phyloP scores from a whole-genome alignment of 2,329 filamentous ascomycete species.

The Fulvia fulva region DNA sequence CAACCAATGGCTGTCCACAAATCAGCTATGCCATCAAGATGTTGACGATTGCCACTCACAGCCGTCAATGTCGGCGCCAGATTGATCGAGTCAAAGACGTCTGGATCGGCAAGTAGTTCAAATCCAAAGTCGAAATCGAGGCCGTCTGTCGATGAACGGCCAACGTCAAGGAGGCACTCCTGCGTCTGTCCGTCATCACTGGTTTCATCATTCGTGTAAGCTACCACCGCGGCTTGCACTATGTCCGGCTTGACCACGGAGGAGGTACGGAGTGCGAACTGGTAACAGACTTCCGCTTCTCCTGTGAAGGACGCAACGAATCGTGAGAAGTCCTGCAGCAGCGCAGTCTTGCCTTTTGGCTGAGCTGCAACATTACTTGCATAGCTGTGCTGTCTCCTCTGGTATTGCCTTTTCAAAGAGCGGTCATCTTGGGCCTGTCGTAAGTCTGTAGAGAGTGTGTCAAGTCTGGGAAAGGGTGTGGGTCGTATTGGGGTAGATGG shows the following conservation, averaged over 20 bases:
- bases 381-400: slow-evolving; percentile 7
- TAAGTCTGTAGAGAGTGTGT: slow-evolving; percentile 5
- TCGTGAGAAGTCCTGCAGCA: slow-evolving; percentile 11
- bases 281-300: slow-evolving; percentile 13
- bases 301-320: slow-evolving; percentile 14
- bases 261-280: slow-evolving; percentile 7
- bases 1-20: slow-evolving; percentile 7
- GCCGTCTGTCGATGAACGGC: neutral
- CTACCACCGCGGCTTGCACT: slow-evolving; percentile 7
- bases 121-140: slow-evolving; percentile 9
- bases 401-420: neutral
- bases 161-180: neutral
- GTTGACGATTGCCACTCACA: neutral
- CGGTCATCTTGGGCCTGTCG: neutral
- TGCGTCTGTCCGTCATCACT: neutral
- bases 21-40: neutral
- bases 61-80: slow-evolving; percentile 1
- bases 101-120: slow-evolving; percentile 12
- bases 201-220: neutral
- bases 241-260: slow-evolving; percentile 1
- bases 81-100: slow-evolving; percentile 5
- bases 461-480: slow-evolving; percentile 12
- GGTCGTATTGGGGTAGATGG: slow-evolving; percentile 1
- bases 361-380: slow-evolving; percentile 5
- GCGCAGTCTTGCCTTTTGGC: slow-evolving; percentile 10